These are phyloP conservation scores for Abrus pulchellus DNA, from an alignment of 306 rosid species.

Conservation along the genomic window DNA sequence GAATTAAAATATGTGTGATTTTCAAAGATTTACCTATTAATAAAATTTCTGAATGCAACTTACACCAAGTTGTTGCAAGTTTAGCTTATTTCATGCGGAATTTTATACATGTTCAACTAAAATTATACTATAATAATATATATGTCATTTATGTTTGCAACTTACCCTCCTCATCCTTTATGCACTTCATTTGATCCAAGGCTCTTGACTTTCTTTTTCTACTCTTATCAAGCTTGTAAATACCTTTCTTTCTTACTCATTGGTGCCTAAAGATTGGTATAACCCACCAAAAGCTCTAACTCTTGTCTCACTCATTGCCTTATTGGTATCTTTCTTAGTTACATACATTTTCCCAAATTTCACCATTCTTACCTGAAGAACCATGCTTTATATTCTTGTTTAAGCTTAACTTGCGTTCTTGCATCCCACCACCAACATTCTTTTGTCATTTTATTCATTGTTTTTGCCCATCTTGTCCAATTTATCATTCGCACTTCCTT, in stretches of 20 bases:
- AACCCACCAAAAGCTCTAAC: conserved; percentile 6
- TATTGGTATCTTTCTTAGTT: background rate
- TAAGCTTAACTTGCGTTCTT: too few species aligned
- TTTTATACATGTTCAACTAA: background rate
- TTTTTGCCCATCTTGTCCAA: background rate
- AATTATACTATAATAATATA: background rate
- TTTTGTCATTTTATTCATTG: too few species aligned
- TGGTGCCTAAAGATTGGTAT: background rate
- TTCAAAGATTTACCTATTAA: background rate
- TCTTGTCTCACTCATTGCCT: background rate
- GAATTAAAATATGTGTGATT: background rate
- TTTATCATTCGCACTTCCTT: too few species aligned
- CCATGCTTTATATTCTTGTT: too few species aligned
- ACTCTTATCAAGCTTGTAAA: too few species aligned
- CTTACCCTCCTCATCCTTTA: too few species aligned
- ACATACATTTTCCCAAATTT: background rate
- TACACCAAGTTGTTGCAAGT: background rate
- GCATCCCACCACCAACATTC: too few species aligned
- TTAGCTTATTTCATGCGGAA: conserved; percentile 15
- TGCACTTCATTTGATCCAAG: too few species aligned
- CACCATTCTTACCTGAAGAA: too few species aligned
- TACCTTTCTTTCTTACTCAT: too few species aligned
- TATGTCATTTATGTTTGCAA: background rate
- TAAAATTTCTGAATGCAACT: conserved; percentile 21
- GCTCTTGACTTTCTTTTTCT: too few species aligned